phyloP scores from a whole-genome alignment of 2,329 filamentous ascomycete species.

The Diaporthe longicolla region DNA sequence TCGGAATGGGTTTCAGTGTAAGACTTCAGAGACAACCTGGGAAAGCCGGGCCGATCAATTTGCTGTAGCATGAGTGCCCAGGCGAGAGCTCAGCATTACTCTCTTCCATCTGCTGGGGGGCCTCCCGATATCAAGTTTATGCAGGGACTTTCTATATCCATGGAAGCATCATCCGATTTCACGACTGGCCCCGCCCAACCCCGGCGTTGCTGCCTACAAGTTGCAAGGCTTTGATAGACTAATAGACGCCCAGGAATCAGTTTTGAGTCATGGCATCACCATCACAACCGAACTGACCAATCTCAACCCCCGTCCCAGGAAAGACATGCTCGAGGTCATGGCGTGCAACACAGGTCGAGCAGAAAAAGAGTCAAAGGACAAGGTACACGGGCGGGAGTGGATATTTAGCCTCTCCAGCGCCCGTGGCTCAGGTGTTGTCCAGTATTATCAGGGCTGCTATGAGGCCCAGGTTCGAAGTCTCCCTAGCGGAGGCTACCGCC shows the following conservation, averaged over 20 bases:
- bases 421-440: neutral
- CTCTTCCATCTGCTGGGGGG: neutral
- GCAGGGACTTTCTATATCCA: neutral
- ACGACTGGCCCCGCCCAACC: too few relatives aligned
- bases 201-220: neutral
- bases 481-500: neutral
- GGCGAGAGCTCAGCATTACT: neutral
- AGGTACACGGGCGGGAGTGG: neutral
- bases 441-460: neutral
- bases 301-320: neutral
- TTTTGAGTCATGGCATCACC: slow-evolving; percentile 18
- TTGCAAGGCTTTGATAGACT: neutral
- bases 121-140: neutral
- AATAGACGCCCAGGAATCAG: neutral
- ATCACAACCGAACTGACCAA: neutral
- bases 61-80: neutral
- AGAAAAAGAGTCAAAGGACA: too few relatives aligned
- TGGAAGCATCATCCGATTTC: neutral
- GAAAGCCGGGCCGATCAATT: too few relatives aligned
- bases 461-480: neutral
- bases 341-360: neutral
- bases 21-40: neutral
- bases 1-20: neutral
- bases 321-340: too few relatives aligned
- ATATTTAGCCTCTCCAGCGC: neutral